Evolutionary conservation across 768 basidiomycete species (phyloP).

Genomic region (Pleurotus djamor): DNA sequence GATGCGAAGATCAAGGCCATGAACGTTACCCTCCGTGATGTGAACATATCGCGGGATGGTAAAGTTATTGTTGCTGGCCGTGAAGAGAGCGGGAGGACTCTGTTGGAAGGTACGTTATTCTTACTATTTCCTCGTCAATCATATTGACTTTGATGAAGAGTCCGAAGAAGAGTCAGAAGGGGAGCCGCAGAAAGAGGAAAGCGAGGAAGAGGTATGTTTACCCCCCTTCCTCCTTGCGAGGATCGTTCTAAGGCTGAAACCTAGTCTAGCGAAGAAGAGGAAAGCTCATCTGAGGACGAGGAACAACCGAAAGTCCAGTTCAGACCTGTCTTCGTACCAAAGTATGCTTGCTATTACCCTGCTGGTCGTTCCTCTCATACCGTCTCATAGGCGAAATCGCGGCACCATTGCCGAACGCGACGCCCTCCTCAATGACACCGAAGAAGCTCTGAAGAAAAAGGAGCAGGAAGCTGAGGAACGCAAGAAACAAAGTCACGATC

Average conservation of each 20-base stretch:
- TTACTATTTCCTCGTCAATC: slow-evolving; percentile 13
- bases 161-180: slow-evolving; percentile 46
- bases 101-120: slow-evolving; percentile 37
- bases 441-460: slow-evolving; percentile 68
- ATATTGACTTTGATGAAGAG: slow-evolving; percentile 23
- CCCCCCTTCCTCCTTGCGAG: not conserved
- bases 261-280: slow-evolving; percentile 87
- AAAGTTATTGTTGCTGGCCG: slow-evolving; percentile 78
- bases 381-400: slow-evolving; percentile 60
- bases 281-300: slow-evolving; percentile 73
- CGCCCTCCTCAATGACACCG: slow-evolving; percentile 65
- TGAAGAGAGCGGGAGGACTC: slow-evolving; percentile 77
- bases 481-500: slow-evolving; percentile 83
- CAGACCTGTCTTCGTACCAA: slow-evolving; percentile 92
- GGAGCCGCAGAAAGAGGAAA: slow-evolving; percentile 21
- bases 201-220: slow-evolving; percentile 30
- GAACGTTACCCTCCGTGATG: slow-evolving; percentile 75
- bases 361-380: slow-evolving; percentile 5
- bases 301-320: slow-evolving; percentile 74
- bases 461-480: slow-evolving; percentile 81
- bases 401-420: slow-evolving; percentile 72
- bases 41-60: slow-evolving; percentile 78
- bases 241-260: slow-evolving; percentile 13
- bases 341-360: slow-evolving; percentile 50
- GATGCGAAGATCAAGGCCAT: slow-evolving; percentile 38